Conservation (phyloP, 768 basidiomycete species). For the Phanerochaete sordida region DNA sequence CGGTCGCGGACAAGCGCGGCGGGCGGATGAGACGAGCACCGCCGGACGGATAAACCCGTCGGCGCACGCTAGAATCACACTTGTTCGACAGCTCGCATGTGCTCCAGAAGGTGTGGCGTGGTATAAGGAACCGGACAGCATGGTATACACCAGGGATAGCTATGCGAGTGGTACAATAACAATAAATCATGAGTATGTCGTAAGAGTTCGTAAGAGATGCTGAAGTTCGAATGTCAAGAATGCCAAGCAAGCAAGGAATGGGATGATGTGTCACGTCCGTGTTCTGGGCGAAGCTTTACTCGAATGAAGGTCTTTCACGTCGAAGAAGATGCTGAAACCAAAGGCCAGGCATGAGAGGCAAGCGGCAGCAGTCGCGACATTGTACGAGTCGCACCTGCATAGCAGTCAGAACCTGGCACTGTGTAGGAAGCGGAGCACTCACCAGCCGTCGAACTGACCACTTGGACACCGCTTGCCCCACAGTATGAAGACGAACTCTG, state of each 20-base stretch:
- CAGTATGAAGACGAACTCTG: conserved; percentile 55
- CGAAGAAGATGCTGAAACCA: conserved; percentile 56
- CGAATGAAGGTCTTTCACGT: conserved; percentile 58
- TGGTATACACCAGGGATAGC: background rate
- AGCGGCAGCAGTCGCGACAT: conserved; percentile 58
- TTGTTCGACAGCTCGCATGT: background rate
- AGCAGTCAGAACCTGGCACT: background rate
- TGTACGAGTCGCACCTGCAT: conserved; percentile 70
- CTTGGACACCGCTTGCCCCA: conserved; percentile 62
- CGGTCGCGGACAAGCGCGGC: background rate
- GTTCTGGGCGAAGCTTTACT: conserved; percentile 66
- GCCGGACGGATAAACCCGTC: background rate
- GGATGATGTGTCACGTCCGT: conserved; percentile 30
- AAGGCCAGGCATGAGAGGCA: conserved; percentile 57
- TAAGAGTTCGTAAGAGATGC: conserved; percentile 2
- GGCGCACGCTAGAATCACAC: background rate
- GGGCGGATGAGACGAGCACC: background rate
- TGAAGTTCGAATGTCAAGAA: background rate
- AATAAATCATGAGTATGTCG: conserved; percentile 14
- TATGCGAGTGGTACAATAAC: conserved; percentile 1
- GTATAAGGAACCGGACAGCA: background rate
- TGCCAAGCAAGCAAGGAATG: background rate
- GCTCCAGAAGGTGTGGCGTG: background rate
- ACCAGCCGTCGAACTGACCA: conserved; percentile 64
- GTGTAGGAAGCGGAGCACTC: conserved; percentile 20